phyloP scores from a whole-genome alignment of 768 basidiomycete species.

The Pisolithus tinctorius region DNA sequence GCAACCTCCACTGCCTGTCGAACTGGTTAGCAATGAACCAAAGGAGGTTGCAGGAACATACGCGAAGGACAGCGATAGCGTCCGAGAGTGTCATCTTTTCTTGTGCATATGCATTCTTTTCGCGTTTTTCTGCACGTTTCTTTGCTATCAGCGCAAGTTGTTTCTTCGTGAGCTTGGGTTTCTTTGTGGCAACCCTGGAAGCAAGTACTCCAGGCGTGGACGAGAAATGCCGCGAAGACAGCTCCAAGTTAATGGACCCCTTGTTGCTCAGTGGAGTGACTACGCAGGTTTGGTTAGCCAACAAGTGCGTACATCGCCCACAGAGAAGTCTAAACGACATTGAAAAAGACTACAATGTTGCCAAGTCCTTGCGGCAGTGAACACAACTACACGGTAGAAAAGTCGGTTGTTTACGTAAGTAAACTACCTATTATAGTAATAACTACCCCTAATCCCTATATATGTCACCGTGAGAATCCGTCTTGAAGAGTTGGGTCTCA shows the following conservation, averaged over 20 bases:
- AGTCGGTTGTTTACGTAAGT: no score
- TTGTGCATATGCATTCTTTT: slow-evolving; percentile 49
- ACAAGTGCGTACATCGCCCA: slow-evolving; percentile 17
- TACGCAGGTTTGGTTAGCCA: slow-evolving; percentile 3
- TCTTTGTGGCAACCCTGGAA: slow-evolving; percentile 45
- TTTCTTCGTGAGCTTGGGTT: slow-evolving; percentile 62
- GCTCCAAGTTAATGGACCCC: neutral
- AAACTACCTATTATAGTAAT: no score
- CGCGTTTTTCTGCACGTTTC: slow-evolving; percentile 48
- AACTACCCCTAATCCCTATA: no score
- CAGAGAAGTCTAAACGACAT: slow-evolving; percentile 20
- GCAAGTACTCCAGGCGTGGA: slow-evolving; percentile 41
- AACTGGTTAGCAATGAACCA: neutral
- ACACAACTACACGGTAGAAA: no score
- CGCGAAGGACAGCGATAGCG: slow-evolving; percentile 67
- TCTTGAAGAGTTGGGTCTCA: neutral
- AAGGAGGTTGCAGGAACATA: slow-evolving; percentile 28
- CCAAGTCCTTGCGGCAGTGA: no score
- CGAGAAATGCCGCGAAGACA: slow-evolving; percentile 37
- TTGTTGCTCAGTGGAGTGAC: neutral
- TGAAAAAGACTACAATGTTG: neutral
- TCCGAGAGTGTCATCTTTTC: slow-evolving; percentile 63
- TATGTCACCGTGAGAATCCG: neutral
- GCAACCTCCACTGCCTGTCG: slow-evolving; percentile 77
- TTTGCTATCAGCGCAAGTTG: slow-evolving; percentile 59